A percentile compares a stretch with the other conserved stretches of the same genome.
phyloP scores from a whole-genome alignment of 2,329 filamentous ascomycete genomes.

The Sordariomycetes sp. region DNA sequence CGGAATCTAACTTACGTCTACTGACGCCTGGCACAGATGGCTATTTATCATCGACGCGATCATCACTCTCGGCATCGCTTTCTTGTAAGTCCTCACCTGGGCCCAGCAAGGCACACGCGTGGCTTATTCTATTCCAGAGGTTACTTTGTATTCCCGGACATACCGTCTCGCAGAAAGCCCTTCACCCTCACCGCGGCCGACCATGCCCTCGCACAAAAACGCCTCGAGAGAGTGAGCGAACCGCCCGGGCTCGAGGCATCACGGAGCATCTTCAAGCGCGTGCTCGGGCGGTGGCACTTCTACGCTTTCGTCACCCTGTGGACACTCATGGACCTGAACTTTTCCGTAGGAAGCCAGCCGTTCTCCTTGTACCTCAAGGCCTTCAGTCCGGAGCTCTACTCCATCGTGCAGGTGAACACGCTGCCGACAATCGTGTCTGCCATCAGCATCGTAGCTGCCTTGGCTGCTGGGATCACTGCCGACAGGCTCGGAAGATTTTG shows the following conservation, averaged over 20 bases:
- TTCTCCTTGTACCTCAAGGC: constrained; percentile 29
- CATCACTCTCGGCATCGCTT: constrained; percentile 42
- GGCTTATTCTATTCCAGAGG: constrained; percentile 23
- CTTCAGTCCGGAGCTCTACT: constrained; percentile 21
- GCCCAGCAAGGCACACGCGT: constrained; percentile 14
- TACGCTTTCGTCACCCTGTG: constrained; percentile 25
- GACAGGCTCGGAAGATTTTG: constrained; percentile 23
- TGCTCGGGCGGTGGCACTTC: constrained; percentile 26
- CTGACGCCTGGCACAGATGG: constrained; percentile 18
- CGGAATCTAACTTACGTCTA: not conserved
- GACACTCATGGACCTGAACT: constrained; percentile 25
- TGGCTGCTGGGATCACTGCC: constrained; percentile 16
- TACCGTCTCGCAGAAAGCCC: constrained; percentile 17
- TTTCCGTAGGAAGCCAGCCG: constrained; percentile 9
- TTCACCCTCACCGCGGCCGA: constrained; percentile 20
- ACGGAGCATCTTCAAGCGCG: constrained; percentile 21
- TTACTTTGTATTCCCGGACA: constrained; percentile 20
- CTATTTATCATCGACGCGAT: constrained; percentile 49
- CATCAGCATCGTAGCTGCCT: constrained; percentile 22
- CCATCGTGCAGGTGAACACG: constrained; percentile 26
- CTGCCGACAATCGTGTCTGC: constrained; percentile 27
- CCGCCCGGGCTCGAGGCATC: constrained; percentile 20
- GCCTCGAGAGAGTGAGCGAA: constrained; percentile 3
- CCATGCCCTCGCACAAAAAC: constrained; percentile 14
- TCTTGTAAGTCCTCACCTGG: constrained; percentile 21